A percentile compares a stretch with the other conserved stretches of the same genome.
phyloP scores from a whole-genome alignment of 73 alveolate genomes.

The Uronychia binucleata region DNA sequence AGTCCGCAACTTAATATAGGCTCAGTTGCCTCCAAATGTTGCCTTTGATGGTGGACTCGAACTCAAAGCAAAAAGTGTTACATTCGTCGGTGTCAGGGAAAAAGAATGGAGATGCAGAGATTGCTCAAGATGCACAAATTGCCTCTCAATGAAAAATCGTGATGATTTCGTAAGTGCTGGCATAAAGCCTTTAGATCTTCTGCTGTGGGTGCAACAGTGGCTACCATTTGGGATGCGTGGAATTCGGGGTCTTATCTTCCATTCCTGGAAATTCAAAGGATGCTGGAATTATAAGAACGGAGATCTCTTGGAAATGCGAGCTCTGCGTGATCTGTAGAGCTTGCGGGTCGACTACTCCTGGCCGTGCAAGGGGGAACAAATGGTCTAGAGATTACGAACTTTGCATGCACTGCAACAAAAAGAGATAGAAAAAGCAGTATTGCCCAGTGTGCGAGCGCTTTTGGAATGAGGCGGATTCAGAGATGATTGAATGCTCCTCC shows the following conservation, averaged over 20 bases:
- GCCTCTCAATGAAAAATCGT: constrained; percentile 43
- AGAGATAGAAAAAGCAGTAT: constrained; percentile 73
- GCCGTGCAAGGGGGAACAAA: constrained; percentile 48
- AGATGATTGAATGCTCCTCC: constrained; percentile 75
- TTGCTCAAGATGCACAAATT: constrained; percentile 67
- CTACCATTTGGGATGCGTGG: constrained; percentile 64
- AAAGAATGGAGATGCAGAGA: constrained; percentile 66
- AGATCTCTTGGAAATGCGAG: constrained; percentile 58
- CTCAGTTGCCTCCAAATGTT: not conserved
- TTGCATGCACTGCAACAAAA: constrained; percentile 84
- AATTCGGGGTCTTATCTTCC: constrained; percentile 11
- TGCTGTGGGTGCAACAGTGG: constrained; percentile 58
- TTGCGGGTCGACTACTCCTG: constrained; percentile 68
- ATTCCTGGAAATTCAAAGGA: constrained; percentile 29
- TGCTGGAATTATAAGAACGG: not conserved
- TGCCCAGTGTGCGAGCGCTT: constrained; percentile 87
- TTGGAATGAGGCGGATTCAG: constrained; percentile 76
- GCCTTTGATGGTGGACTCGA: not conserved
- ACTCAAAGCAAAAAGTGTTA: not conserved
- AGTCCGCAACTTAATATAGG: not conserved
- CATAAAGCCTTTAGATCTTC: constrained; percentile 5
- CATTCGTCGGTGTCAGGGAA: constrained; percentile 26
- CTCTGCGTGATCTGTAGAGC: constrained; percentile 61
- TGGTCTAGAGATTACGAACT: constrained; percentile 62
- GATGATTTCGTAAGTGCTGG: constrained; percentile 15